Evolutionary conservation across 2,329 filamentous ascomycete species (phyloP).

Genomic region (Cladosporium phlei): DNA sequence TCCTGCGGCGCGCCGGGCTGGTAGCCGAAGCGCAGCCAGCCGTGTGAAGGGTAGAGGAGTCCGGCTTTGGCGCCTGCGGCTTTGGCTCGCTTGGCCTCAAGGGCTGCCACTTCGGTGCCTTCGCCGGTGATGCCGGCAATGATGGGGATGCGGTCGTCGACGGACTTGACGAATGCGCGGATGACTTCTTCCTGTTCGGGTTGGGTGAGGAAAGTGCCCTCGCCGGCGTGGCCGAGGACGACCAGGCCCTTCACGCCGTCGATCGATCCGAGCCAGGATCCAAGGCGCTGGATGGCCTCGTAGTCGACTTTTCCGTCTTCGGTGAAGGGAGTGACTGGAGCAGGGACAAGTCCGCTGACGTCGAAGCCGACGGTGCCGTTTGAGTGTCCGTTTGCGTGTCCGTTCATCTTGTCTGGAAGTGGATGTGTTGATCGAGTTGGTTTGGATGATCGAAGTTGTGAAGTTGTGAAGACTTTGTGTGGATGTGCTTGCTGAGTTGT

Average conservation of each 20-base stretch:
- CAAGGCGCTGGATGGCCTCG: conserved; percentile 49
- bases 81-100: conserved; percentile 49
- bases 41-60: conserved; percentile 50
- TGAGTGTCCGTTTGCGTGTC: not conserved
- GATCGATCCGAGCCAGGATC: conserved; percentile 51
- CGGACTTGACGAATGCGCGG: conserved; percentile 50
- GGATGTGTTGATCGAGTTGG: too few relatives aligned
- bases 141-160: conserved; percentile 47
- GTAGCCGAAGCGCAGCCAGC: conserved; percentile 54
- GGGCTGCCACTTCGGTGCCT: conserved; percentile 49
- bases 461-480: not conserved
- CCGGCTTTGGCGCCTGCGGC: conserved; percentile 49
- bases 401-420: not conserved
- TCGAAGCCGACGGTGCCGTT: conserved; percentile 33
- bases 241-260: conserved; percentile 50
- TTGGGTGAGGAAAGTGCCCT: conserved; percentile 50
- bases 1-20: conserved; percentile 51
- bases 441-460: not conserved
- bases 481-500: not conserved
- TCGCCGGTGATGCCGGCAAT: conserved; percentile 52
- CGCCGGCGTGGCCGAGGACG: conserved; percentile 51
- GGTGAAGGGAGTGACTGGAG: conserved; percentile 51
- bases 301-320: conserved; percentile 47
- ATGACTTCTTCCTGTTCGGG: conserved; percentile 49
- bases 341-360: conserved; percentile 48